These are phyloP conservation scores for Paramecium octaurelia DNA, from an alignment of 73 alveolate genomes.

Conservation along the genomic window DNA sequence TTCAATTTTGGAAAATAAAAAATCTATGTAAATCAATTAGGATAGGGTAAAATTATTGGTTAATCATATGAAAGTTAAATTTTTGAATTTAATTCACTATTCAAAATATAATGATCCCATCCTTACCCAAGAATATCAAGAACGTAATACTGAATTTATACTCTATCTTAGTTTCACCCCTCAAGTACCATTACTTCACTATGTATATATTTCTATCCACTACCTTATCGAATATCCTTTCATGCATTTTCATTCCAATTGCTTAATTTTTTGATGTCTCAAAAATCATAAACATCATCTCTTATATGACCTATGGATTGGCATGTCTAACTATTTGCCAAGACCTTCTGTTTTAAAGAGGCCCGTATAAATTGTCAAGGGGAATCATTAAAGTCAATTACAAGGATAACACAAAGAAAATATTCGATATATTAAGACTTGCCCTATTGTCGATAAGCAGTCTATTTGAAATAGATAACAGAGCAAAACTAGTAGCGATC, in stretches of 20 bases:
- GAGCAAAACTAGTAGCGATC: background rate
- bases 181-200: background rate
- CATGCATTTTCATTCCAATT: background rate
- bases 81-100: slow-evolving; percentile 9
- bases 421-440: background rate
- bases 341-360: background rate
- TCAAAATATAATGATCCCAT: background rate
- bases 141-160: background rate
- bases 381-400: background rate
- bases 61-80: background rate
- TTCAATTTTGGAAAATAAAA: background rate
- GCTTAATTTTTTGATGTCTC: background rate
- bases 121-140: background rate
- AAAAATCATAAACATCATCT: background rate
- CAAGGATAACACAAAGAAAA: background rate
- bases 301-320: background rate
- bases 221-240: background rate
- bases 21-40: background rate
- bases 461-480: background rate
- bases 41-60: background rate
- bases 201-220: background rate
- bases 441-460: background rate
- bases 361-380: background rate
- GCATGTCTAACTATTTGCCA: background rate
- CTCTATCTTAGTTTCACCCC: background rate